phyloP scores from a whole-genome alignment of 495 filamentous ascomycete genomes.

The Penicillium salamii region DNA sequence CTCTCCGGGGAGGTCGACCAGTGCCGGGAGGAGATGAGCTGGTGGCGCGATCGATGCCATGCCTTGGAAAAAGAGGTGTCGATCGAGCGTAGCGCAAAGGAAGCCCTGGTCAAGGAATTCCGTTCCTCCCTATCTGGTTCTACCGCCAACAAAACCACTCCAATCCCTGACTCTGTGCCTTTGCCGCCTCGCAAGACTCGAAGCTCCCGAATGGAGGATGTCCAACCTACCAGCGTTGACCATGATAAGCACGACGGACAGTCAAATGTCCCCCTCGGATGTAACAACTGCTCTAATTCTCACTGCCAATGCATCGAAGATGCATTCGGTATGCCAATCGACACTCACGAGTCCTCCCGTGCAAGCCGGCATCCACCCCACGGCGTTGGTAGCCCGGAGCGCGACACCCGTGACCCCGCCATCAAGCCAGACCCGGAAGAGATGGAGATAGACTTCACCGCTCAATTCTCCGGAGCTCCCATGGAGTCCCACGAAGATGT shows the following conservation, averaged over 20 bases:
- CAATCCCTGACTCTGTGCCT: conserved; percentile 32
- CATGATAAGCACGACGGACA: conserved; percentile 16
- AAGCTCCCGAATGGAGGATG: conserved; percentile 24
- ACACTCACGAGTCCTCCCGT: conserved; percentile 25
- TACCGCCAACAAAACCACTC: conserved; percentile 13
- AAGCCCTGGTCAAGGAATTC: conserved; percentile 41
- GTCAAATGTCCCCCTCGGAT: conserved; percentile 50
- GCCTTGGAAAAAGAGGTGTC: conserved; percentile 47
- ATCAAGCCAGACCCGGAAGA: conserved; percentile 55
- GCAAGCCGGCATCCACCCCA: conserved; percentile 32
- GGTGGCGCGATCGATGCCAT: conserved; percentile 50
- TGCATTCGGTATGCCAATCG: conserved; percentile 46
- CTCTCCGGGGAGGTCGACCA: conserved; percentile 54
- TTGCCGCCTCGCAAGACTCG: conserved; percentile 27
- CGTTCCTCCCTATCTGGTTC: conserved; percentile 30
- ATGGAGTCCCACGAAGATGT: conserved; percentile 26
- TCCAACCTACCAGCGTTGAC: conserved; percentile 11
- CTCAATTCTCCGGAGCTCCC: conserved; percentile 54
- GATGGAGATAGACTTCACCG: conserved; percentile 74
- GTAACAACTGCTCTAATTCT: conserved; percentile 59
- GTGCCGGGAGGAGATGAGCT: conserved; percentile 41
- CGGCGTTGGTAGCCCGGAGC: conserved; percentile 27
- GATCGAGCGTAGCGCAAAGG: conserved; percentile 42
- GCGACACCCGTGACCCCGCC: conserved; percentile 36
- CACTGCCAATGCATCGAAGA: conserved; percentile 73